These are phyloP conservation scores for Pseudocercospora pini-densiflorae DNA, from an alignment of 2,329 filamentous ascomycete genomes.

Conservation along the genomic window DNA sequence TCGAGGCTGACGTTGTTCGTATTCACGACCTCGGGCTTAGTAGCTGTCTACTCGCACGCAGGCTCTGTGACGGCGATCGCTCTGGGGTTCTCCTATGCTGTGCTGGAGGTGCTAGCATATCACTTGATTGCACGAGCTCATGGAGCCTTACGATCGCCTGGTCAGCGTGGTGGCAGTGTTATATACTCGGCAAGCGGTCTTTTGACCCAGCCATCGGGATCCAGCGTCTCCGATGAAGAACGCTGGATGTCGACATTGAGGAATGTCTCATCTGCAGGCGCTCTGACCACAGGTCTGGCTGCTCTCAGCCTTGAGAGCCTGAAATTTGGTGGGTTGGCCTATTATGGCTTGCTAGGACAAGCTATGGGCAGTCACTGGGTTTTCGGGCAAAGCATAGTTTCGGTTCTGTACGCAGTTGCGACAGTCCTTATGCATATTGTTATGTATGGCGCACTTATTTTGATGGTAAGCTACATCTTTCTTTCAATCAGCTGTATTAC, in stretches of 20 bases:
- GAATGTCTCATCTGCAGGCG: constrained; percentile 38
- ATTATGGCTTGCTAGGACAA: constrained; percentile 30
- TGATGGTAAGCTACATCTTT: constrained; percentile 36
- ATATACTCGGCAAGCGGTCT: constrained; percentile 44
- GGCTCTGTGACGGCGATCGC: constrained; percentile 42
- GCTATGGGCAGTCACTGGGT: constrained; percentile 30
- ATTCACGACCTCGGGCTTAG: constrained; percentile 42
- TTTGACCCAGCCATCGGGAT: constrained; percentile 32
- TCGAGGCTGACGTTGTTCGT: constrained; percentile 39
- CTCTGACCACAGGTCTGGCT: constrained; percentile 32
- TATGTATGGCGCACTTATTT: constrained; percentile 31
- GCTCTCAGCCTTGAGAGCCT: constrained; percentile 35
- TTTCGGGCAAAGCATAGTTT: constrained; percentile 30
- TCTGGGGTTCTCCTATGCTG: constrained; percentile 48
- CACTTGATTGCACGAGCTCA: constrained; percentile 45
- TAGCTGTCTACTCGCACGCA: constrained; percentile 41
- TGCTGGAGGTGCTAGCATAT: constrained; percentile 47
- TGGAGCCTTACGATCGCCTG: constrained; percentile 25
- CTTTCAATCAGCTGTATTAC: neutral
- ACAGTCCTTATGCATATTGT: constrained; percentile 32
- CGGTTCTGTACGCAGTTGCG: constrained; percentile 26
- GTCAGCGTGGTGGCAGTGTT: constrained; percentile 36
- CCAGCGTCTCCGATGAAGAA: constrained; percentile 10
- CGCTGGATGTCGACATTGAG: constrained; percentile 30
- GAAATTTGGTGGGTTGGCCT: constrained; percentile 33